A percentile compares a stretch with the other conserved stretches of the same genome.
phyloP scores from a whole-genome alignment of 2,329 filamentous ascomycete genomes.

The Dothistroma pini region DNA sequence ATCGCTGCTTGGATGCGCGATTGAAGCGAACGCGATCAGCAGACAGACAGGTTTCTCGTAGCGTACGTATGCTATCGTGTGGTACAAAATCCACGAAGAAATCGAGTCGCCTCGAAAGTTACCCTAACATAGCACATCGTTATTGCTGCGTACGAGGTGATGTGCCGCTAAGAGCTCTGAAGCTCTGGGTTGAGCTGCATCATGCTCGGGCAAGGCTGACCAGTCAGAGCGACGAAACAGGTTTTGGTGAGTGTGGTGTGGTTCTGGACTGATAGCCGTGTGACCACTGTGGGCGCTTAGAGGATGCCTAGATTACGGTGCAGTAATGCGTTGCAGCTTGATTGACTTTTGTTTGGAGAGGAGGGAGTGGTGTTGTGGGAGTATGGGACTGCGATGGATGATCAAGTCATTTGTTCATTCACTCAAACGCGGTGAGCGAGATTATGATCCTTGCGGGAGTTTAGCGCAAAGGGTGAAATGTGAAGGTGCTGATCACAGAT shows the following conservation, averaged over 20 bases:
- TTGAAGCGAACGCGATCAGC: conserved; percentile 37
- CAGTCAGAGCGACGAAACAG: conserved; percentile 1
- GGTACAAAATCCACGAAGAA: neutral
- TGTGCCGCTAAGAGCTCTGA: neutral
- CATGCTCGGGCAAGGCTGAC: neutral
- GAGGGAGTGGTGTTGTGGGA: neutral
- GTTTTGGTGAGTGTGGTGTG: neutral
- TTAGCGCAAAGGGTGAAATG: too few relatives aligned
- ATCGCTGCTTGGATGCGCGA: conserved; percentile 85
- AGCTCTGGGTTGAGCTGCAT: neutral
- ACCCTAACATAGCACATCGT: neutral
- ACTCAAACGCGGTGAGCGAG: too few relatives aligned
- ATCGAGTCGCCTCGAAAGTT: neutral
- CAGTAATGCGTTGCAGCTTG: neutral
- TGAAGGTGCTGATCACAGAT: too few relatives aligned
- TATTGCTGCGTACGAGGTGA: neutral
- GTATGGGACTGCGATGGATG: too few relatives aligned
- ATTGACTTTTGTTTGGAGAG: neutral
- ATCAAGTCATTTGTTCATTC: too few relatives aligned
- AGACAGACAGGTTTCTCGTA: neutral
- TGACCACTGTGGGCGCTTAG: neutral
- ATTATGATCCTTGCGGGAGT: too few relatives aligned
- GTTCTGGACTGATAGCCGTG: too few relatives aligned
- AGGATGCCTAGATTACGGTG: neutral
- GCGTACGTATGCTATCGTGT: conserved; percentile 10